Base-by-base conservation (phyloP, 306 rosid genomes). In the Malus sieversii region DNA sequence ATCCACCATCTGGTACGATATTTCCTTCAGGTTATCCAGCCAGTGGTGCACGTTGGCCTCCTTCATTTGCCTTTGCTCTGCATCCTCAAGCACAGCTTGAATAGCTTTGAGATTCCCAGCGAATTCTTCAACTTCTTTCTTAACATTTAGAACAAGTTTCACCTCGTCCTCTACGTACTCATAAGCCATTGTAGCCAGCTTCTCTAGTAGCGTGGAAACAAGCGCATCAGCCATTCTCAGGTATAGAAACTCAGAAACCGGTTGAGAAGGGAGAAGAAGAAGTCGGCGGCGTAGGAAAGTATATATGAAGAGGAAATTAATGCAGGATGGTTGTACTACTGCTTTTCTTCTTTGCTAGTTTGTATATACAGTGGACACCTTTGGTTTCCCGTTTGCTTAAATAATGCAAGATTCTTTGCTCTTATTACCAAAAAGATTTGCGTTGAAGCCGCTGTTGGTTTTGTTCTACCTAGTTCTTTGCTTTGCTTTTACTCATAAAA, bases 1-100 rank as follows among this genome's bases (percentile, higher is more conserved):
- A 8, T 74, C 25, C 6, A 33, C 79, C 65, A 80, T 74, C 45
- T 74, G 75, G 20, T 59, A 45, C 15, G 79, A 80, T 4, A 35
- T 10, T 3, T 74, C 57, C 15, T 68, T 42, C 4, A 80, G 62
- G 0, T 68, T 11, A 3, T 53, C 29, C 23, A 80, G 10, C 83
- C 75, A 74, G 2, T 1, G 3, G 3, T 25, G 46, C 10, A 80
- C 71, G 3, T 10, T 8, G 9, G 4, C 46, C 27, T 64, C 66
- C 4, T 60, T 44, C 19, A 79, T 10, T 27, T 68, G 79, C 29
- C 67, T 74, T 57, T 25, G 46, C 74, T 65, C 83, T 2, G 79
- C 75, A 61, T 80, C 71, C 10, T 58, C 15, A n/a, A 80, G 75
- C 68, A 74, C 68, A 23, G 5, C 71, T 15, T 10, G 2, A 29